Conservation (phyloP, 192 early-diverging fungal species). For the Phlyctochytrium arcticum region DNA sequence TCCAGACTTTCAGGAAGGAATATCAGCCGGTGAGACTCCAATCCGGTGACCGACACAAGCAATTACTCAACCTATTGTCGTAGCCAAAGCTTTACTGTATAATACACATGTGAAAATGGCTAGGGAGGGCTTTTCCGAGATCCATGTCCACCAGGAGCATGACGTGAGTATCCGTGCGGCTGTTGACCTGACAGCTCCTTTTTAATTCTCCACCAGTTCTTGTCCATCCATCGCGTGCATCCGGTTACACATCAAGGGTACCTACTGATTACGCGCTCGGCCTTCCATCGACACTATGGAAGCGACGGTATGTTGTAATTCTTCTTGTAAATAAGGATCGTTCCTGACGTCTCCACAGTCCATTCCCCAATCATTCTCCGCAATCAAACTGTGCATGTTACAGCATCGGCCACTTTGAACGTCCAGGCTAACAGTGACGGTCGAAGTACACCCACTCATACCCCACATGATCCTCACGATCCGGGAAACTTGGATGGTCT, state of each 20-base stretch:
- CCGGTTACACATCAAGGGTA: slow-evolving; percentile 89
- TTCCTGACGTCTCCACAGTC: slow-evolving; percentile 16
- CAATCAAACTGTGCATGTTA: slow-evolving; percentile 46
- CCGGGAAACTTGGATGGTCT: slow-evolving; percentile 2
- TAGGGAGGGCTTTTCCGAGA: slow-evolving; percentile 77
- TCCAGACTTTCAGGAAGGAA: slow-evolving; percentile 55
- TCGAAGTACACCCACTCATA: slow-evolving; percentile 1
- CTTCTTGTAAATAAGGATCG: too few relatives aligned
- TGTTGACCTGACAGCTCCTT: background rate
- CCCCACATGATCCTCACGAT: slow-evolving; percentile 12
- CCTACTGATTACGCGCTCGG: slow-evolving; percentile 82
- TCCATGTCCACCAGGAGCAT: slow-evolving; percentile 94
- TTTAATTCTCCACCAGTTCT: slow-evolving; percentile 57
- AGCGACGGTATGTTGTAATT: background rate
- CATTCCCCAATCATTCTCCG: slow-evolving; percentile 45
- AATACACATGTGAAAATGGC: slow-evolving; percentile 80
- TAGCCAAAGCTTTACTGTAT: slow-evolving; percentile 71
- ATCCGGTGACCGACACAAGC: background rate
- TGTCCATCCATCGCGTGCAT: slow-evolving; percentile 89
- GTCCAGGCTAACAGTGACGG: slow-evolving; percentile 24
- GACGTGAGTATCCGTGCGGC: slow-evolving; percentile 46
- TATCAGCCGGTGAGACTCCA: slow-evolving; percentile 40
- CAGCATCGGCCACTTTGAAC: slow-evolving; percentile 33
- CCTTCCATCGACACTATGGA: slow-evolving; percentile 55
- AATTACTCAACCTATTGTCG: background rate